These are phyloP conservation scores for Blastocystis sp. DNA, from an alignment of 352 stramenopile genomes.

Conservation along the genomic window DNA sequence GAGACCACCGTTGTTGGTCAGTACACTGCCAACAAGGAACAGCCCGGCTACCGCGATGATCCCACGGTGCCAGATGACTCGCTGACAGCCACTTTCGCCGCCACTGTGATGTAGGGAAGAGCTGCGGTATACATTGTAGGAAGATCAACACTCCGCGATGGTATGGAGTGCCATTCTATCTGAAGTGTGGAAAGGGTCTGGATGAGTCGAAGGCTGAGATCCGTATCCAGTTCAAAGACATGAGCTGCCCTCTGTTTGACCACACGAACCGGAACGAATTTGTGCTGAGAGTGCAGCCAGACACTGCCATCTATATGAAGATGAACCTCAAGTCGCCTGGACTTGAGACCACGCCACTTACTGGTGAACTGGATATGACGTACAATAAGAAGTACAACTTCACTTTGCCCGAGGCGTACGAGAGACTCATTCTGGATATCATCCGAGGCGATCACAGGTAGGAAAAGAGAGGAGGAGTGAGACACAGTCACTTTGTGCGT, in stretches of 20 bases:
- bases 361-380: constrained; percentile 89
- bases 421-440: constrained; percentile 90
- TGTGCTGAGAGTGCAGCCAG: constrained; percentile 89
- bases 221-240: constrained; percentile 88
- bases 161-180: constrained; percentile 94
- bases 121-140: constrained; percentile 66
- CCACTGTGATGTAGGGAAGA: constrained; percentile 69
- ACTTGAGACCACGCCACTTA: constrained; percentile 76
- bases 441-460: constrained; percentile 84
- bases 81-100: constrained; percentile 83
- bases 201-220: constrained; percentile 94
- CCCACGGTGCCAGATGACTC: constrained; percentile 85
- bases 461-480: constrained; percentile 63
- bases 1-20: constrained; percentile 93
- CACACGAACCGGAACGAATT: constrained; percentile 86
- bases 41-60: constrained; percentile 88
- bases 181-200: constrained; percentile 95
- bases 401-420: constrained; percentile 91
- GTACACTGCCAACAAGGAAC: constrained; percentile 78
- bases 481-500: constrained; percentile 80
- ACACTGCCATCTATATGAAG: constrained; percentile 91
- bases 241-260: constrained; percentile 74
- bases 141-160: constrained; percentile 88
- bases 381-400: constrained; percentile 80
- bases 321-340: constrained; percentile 68